Conservation (phyloP, 1,284 basidiomycete species). For the Leccinum subspadiceum region DNA sequence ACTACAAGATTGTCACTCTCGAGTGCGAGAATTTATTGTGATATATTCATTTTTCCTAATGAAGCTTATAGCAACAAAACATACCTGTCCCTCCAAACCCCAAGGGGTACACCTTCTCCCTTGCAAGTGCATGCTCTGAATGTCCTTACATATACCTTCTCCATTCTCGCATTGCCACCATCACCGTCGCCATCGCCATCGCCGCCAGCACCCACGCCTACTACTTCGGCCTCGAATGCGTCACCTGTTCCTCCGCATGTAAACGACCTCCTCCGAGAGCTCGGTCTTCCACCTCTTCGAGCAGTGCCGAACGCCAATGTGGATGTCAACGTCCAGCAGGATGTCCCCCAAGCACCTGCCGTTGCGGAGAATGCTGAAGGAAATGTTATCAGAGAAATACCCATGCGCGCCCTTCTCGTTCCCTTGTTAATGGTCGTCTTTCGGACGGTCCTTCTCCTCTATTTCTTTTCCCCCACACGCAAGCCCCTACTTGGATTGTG, state of each 20-base stretch:
- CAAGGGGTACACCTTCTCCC: slow-evolving; percentile 52
- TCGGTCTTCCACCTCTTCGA: slow-evolving; percentile 55
- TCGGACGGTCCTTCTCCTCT: slow-evolving; percentile 68
- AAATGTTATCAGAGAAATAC: slow-evolving; percentile 38
- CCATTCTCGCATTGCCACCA: slow-evolving; percentile 42
- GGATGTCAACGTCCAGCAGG: slow-evolving; percentile 22
- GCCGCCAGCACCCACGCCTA: slow-evolving; percentile 23
- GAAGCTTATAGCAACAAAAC: slow-evolving; percentile 47
- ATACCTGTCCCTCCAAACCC: slow-evolving; percentile 55
- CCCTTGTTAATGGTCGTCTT: slow-evolving; percentile 67
- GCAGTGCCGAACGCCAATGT: slow-evolving; percentile 33
- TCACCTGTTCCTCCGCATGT: slow-evolving; percentile 39
- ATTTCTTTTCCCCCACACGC: slow-evolving; percentile 75
- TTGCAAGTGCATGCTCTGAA: slow-evolving; percentile 66
- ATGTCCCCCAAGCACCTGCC: slow-evolving; percentile 15
- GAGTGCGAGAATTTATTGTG: slow-evolving; percentile 41
- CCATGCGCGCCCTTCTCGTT: slow-evolving; percentile 50
- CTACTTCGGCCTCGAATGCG: slow-evolving; percentile 7
- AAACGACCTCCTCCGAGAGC: slow-evolving; percentile 59
- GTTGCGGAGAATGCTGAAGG: slow-evolving; percentile 24
- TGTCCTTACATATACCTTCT: slow-evolving; percentile 70
- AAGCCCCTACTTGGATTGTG: slow-evolving; percentile 70
- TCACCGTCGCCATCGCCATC: slow-evolving; percentile 17
- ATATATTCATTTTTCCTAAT: slow-evolving; percentile 8
- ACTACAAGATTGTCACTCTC: slow-evolving; percentile 56